phyloP scores from a whole-genome alignment of 768 basidiomycete genomes.

The Suillus variegatus region DNA sequence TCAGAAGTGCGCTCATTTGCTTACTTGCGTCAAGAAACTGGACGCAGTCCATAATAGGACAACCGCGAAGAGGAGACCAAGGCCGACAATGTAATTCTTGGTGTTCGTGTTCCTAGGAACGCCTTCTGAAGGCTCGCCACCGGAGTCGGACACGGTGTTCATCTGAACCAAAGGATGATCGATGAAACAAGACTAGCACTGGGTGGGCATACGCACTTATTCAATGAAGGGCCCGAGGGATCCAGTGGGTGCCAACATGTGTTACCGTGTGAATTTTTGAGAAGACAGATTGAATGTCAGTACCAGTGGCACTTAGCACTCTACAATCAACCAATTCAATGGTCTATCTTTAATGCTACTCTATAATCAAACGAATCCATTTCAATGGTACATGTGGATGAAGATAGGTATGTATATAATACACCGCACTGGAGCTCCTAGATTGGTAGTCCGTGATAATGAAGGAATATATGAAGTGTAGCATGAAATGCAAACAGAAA shows the following conservation, averaged over 20 bases:
- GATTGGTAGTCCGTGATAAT: not conserved
- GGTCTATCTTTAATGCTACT: not conserved
- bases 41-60: constrained; percentile 88
- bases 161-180: constrained; percentile 14
- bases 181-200: not conserved
- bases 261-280: not conserved
- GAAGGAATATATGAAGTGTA: not conserved
- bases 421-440: not conserved
- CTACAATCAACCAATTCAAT: not conserved
- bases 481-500: not conserved
- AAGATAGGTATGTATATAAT: not conserved
- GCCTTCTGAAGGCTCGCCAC: constrained; percentile 18
- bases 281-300: not conserved
- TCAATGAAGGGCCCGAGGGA: not conserved
- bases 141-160: constrained; percentile 16
- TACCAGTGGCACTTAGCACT: not conserved
- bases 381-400: not conserved
- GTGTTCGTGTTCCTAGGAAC: constrained; percentile 10
- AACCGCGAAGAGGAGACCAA: constrained; percentile 69
- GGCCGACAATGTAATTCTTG: constrained; percentile 55
- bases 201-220: not conserved
- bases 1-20: not conserved
- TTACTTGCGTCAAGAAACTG: constrained; percentile 85
- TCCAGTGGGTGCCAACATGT: not conserved
- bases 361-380: not conserved